Evolutionary conservation across 2,329 filamentous ascomycete species (phyloP).

Genomic region (Fusarium xylarioides): DNA sequence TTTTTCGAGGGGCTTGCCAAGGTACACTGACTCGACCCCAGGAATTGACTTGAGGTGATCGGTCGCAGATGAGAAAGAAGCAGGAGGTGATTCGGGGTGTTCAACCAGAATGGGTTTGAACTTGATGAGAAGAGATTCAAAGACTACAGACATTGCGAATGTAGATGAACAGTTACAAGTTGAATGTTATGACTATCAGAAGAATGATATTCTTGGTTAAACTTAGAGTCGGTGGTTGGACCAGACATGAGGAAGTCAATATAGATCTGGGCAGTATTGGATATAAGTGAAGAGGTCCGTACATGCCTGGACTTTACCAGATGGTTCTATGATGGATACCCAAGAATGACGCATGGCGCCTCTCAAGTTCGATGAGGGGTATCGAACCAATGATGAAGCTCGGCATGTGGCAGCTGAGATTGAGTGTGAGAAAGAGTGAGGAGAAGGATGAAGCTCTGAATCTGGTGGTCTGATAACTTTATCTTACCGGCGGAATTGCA

Average conservation of each 20-base stretch:
- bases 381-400: conserved; percentile 25
- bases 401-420: neutral
- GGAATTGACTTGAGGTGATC: conserved; percentile 44
- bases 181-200: neutral
- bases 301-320: conserved; percentile 6
- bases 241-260: neutral
- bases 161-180: neutral
- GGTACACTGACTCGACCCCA: conserved; percentile 47
- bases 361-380: conserved; percentile 16
- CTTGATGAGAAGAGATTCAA: conserved; percentile 46
- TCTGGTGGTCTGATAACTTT: neutral
- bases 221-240: neutral
- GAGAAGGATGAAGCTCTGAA: neutral
- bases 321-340: conserved; percentile 20
- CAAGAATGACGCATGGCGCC: conserved; percentile 10
- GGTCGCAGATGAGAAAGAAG: conserved; percentile 41
- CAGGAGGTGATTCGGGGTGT: conserved; percentile 39
- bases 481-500: neutral
- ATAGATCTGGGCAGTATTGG: neutral
- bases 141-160: conserved; percentile 39
- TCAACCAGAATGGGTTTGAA: conserved; percentile 44
- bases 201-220: neutral
- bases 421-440: neutral
- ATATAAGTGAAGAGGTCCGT: neutral
- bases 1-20: conserved; percentile 49